A percentile compares a stretch with the other conserved stretches of the same genome.
Evolutionary conservation across 225 moss, liverwort and hornwort species (phyloP).

Genomic region (Rhytidiadelphus loreus): DNA sequence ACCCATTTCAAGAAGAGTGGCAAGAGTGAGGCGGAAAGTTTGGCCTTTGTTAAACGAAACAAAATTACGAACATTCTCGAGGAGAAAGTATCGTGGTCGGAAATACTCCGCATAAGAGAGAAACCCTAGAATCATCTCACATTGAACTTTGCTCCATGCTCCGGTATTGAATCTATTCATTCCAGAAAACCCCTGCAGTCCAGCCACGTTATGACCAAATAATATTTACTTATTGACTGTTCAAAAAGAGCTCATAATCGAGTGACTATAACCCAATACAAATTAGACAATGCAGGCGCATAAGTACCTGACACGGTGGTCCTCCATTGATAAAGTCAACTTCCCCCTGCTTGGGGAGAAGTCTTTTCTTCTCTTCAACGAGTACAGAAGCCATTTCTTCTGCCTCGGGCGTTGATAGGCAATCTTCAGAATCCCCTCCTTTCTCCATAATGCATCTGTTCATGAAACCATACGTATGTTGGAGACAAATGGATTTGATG

Average conservation of each 20-base stretch:
- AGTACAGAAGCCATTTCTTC: slow-evolving; percentile 54
- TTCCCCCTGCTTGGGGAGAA: slow-evolving; percentile 79
- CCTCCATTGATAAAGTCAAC: slow-evolving; percentile 98
- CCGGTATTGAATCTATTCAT: slow-evolving; percentile 97
- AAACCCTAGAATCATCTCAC: slow-evolving; percentile 93
- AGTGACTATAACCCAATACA: neutral
- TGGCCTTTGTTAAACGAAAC: slow-evolving; percentile 97
- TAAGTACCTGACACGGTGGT: slow-evolving; percentile 84
- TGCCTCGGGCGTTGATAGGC: slow-evolving; percentile 80
- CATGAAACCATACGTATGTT: neutral
- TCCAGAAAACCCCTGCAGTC: slow-evolving; percentile 86
- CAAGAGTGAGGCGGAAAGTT: slow-evolving; percentile 84
- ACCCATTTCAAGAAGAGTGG: slow-evolving; percentile 93
- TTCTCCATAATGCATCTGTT: slow-evolving; percentile 83
- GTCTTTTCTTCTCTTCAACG: slow-evolving; percentile 30
- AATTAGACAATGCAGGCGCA: neutral
- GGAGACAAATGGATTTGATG: neutral
- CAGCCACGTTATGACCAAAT: neutral
- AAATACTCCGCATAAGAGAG: slow-evolving; percentile 91
- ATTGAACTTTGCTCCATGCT: slow-evolving; percentile 98
- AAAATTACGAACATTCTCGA: slow-evolving; percentile 97
- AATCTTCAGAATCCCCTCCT: slow-evolving; percentile 78
- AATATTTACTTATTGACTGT: neutral
- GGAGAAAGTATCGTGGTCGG: slow-evolving; percentile 91
- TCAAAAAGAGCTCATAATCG: neutral